A percentile compares a stretch with the other conserved stretches of the same genome.
Evolutionary conservation across 2,329 filamentous ascomycete species (phyloP).

Genomic region (Stemphylium vesicarium): DNA sequence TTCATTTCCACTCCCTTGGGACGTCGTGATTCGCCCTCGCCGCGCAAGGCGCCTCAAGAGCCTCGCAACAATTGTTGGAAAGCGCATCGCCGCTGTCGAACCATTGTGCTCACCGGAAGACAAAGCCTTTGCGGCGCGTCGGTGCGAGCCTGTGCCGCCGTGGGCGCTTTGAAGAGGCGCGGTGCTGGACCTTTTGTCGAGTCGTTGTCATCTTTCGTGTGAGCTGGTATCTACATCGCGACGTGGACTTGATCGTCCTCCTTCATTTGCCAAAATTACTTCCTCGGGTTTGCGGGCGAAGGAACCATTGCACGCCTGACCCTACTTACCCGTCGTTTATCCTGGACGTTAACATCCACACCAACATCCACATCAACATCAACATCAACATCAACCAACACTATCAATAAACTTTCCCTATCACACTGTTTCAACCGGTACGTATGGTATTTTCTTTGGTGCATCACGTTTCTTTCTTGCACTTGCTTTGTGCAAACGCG

Average conservation of each 20-base stretch:
- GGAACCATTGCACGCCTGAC: not conserved
- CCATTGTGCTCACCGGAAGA: constrained; percentile 19
- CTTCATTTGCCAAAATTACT: constrained; percentile 16
- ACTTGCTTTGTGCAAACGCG: not conserved
- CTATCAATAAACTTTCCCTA: not conserved
- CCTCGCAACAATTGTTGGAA: constrained; percentile 17
- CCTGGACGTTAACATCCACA: not conserved
- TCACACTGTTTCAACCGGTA: constrained; percentile 6
- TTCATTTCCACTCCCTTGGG: constrained; percentile 32
- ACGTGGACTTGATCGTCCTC: constrained; percentile 9
- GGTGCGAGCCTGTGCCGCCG: constrained; percentile 4
- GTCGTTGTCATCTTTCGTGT: not conserved
- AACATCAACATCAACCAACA: not conserved
- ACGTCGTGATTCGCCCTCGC: constrained; percentile 35
- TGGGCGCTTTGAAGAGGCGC: constrained; percentile 5
- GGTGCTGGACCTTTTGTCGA: not conserved
- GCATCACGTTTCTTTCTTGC: not conserved
- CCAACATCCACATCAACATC: no score
- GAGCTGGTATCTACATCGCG: not conserved
- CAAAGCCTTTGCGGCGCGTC: constrained; percentile 5
- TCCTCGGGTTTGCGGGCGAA: not conserved
- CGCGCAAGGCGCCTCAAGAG: constrained; percentile 8
- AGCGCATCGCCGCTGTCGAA: constrained; percentile 31
- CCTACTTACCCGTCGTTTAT: not conserved
- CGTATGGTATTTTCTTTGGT: constrained; percentile 8